Evolutionary conservation across 2,329 filamentous ascomycete species (phyloP), one percentile per base, ranked within the genome.

Genomic region (Scolecobasidium constrictum): DNA sequence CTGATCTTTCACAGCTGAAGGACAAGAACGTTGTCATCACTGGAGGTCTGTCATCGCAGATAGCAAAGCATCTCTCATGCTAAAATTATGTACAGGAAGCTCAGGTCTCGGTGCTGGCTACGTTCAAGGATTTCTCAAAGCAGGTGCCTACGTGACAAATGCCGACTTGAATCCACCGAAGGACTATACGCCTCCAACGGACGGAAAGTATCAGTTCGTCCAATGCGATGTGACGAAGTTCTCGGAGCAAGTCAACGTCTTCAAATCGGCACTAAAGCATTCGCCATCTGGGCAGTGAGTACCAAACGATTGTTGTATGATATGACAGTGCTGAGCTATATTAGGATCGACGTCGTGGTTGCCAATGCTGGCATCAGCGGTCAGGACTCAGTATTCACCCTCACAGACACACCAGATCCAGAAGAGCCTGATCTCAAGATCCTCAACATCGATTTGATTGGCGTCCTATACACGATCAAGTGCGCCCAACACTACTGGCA

Each of bases 351-450:
- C 44, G 50, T 69, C 11, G 68, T 71, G 9, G 62, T 71, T 42
- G 66, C 67, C 2, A 71, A 71, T 49, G 68, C 67, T 2, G 67
- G 68, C 7, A 66, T 70, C 20, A 52, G 53, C 20, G 49, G 58
- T 1, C 54, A 56, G 0, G 64, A 68, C 45, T 56, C 55, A 36
- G 38, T 69, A 16, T 67, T 61, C 58, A 56, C 52, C 12, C 46
- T 65, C 11, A 56, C 65, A 42, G 61, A 62, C 59, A 23, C 26
- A 9, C 9, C 26, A 4, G 48, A 48, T 1, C 48, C 48, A 1
- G 22, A 21, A 22, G 40, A 67, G 38, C 67, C 66, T 0, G 50
- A 64, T 19, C 53, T 69, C 3, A 63, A 58, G 15, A 66, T 67
- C 13, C 52, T 68, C 4, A 50, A 64, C 13, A 58, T 66, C 16